phyloP scores from a whole-genome alignment of 345 rosid genomes.

The Aurinia saxatilis region DNA sequence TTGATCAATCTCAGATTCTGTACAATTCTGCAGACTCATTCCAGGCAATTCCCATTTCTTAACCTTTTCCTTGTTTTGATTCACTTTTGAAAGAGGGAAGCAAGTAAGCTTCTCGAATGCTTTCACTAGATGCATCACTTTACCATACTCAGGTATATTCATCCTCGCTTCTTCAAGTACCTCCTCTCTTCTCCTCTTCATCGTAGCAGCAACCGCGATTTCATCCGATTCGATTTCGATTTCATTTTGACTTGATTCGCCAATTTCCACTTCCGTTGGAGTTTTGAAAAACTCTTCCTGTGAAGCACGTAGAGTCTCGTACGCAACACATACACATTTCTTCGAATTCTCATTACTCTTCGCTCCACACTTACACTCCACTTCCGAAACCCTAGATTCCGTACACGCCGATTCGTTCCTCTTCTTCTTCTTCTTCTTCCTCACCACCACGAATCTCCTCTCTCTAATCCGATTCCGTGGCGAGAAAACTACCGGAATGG shows the following conservation, averaged over 20 bases:
- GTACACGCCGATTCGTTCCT: conserved; percentile 26
- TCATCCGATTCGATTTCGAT: conserved; percentile 19
- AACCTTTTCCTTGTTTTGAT: conserved; percentile 21
- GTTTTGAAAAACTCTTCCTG: conserved; percentile 64
- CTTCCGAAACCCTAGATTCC: background rate
- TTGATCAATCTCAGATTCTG: conserved; percentile 23
- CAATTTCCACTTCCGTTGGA: conserved; percentile 15
- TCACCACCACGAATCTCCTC: conserved; percentile 73
- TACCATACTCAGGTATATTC: conserved; percentile 65
- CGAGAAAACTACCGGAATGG: conserved; percentile 25
- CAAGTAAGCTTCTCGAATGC: conserved; percentile 67
- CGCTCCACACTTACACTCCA: conserved; percentile 58
- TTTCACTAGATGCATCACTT: conserved; percentile 74
- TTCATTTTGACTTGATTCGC: background rate
- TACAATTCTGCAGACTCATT: conserved; percentile 33
- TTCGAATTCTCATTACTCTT: conserved; percentile 35
- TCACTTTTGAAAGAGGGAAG: conserved; percentile 33
- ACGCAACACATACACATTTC: conserved; percentile 76
- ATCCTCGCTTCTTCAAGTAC: conserved; percentile 68
- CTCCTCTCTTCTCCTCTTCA: conserved; percentile 78
- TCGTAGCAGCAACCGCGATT: conserved; percentile 31
- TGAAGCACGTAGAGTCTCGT: conserved; percentile 64
- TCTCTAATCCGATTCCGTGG: conserved; percentile 58
- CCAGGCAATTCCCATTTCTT: conserved; percentile 86
- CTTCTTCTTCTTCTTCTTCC: conserved; percentile 42